Base-by-base conservation (phyloP, 1,139 yeast species). In the Yamadazyma friedrichii region DNA sequence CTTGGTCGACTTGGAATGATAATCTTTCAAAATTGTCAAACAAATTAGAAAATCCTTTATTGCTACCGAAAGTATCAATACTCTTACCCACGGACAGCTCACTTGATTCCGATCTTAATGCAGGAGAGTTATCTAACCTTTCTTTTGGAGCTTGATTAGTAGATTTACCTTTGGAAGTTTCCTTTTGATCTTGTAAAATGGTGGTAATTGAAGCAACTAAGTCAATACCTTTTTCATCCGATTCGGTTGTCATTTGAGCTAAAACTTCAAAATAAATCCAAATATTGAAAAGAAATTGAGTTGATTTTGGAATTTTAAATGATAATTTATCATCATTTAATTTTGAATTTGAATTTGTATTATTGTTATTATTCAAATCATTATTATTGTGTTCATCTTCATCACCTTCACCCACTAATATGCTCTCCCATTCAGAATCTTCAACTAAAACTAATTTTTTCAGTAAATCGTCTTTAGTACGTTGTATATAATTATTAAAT, bases 181-280 rank as follows among this genome's bases (percentile, higher is more conserved):
- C 42, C 28, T 45, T 42, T 39, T 54, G 42, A 43, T 54, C 46
- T 43, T 56, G 38, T 8, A 51, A 15, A 43, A 66, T 61, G 1
- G 62, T 48, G 12, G 74, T 67, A 34, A 70, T 68, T 1, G 73
- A 61, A 1, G 74, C 72, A 9, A 70, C 75, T 38, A 69, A 55
- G 45, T 68, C 74, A 13, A 68, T 59, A 0, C 75, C 75, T 41
- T 67, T 68, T 42, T 67, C 74, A 43, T 74, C 83, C 10, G 65
- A 57, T 41, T 73, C 78, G 15, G 82, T 70, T 0, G 86, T 80
- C 74, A 82, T 74, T 46, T 82, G 77, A 1, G 86, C 81, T 45
- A 82, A 61, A 2, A 82, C 86, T 56, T 82, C 87, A 50, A 79
- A 73, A 55, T 82, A 82, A 36, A 81, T 67, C 82, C 86, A 82